These are phyloP conservation scores for Mucor circinelloides DNA, from an alignment of 371 early-diverging fungal species.

Conservation along the genomic window DNA sequence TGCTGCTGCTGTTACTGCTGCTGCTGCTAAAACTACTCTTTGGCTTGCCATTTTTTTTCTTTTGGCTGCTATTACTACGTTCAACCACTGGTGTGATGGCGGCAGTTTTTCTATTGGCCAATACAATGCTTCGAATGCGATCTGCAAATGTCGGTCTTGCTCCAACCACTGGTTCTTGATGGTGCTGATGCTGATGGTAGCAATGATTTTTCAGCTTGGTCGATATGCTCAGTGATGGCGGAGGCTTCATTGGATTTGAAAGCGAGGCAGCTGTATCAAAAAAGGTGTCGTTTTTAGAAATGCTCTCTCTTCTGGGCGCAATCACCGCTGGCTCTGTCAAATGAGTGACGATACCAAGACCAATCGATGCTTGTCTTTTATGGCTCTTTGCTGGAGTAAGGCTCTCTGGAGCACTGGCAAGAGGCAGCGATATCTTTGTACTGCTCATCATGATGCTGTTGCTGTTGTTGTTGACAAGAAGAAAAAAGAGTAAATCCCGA, in stretches of 20 bases:
- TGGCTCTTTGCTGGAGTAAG: not conserved
- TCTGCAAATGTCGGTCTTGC: constrained; percentile 17
- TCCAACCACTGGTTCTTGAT: not conserved
- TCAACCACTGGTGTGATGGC: constrained; percentile 6
- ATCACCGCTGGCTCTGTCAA: not conserved
- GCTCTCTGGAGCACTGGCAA: not conserved
- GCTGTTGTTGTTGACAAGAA: not conserved
- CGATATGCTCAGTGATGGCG: not conserved
- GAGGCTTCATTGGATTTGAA: not conserved
- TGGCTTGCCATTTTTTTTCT: not conserved
- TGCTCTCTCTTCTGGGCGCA: not conserved
- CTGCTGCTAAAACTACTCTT: not conserved
- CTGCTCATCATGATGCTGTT: constrained; percentile 8
- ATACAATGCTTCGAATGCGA: constrained; percentile 28
- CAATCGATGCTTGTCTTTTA: constrained; percentile 29
- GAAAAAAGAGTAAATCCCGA: constrained; percentile 13
- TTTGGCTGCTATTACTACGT: constrained; percentile 12
- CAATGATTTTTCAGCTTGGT: not conserved
- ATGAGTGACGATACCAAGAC: constrained; percentile 39
- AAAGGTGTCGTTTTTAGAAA: constrained; percentile 5
- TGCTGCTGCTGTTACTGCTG: not conserved
- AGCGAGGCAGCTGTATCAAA: constrained; percentile 2
- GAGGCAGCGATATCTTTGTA: not conserved
- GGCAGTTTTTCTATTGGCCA: constrained; percentile 24
- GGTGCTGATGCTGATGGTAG: not conserved